Conservation (phyloP, 1,284 basidiomycete genomes). For the Pseudomicrostroma phylloplanum region DNA sequence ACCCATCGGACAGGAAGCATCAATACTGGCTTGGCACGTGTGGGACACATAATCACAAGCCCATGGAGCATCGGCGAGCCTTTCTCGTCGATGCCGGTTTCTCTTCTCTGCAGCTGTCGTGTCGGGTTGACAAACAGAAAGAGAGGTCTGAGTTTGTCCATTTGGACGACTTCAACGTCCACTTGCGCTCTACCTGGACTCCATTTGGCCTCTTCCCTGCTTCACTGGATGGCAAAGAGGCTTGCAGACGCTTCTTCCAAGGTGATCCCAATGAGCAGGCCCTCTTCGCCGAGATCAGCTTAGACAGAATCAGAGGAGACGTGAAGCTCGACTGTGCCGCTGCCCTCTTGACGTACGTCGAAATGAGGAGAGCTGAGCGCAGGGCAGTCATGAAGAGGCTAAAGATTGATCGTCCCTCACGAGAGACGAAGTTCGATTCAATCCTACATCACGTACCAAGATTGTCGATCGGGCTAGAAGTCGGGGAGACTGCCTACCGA, state of each 20-base stretch:
- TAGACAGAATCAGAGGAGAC: conserved; percentile 28
- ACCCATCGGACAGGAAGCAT: conserved; percentile 29
- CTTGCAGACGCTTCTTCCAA: conserved; percentile 17
- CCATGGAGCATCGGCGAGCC: conserved; percentile 30
- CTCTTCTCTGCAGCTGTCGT: conserved; percentile 22
- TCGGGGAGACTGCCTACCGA: conserved; percentile 22
- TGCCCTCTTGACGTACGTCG: conserved; percentile 16
- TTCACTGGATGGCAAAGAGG: conserved; percentile 2
- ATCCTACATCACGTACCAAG: conserved; percentile 21
- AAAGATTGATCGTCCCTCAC: not conserved
- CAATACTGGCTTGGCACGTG: conserved; percentile 45
- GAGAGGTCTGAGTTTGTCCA: conserved; percentile 22
- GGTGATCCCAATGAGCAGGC: conserved; percentile 45
- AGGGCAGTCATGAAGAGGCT: not conserved
- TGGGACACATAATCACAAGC: conserved; percentile 20
- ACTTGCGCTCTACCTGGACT: conserved; percentile 32
- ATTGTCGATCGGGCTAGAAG: conserved; percentile 23
- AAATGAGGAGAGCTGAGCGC: conserved; percentile 6
- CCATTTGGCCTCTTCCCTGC: conserved; percentile 39
- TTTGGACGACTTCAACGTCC: conserved; percentile 20
- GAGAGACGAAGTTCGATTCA: not conserved
- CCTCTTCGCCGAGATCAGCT: conserved; percentile 20
- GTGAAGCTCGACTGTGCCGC: conserved; percentile 15
- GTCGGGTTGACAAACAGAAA: conserved; percentile 11
- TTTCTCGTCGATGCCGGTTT: conserved; percentile 26